Percentiles rank a stretch among this genome's conserved stretches.
Evolutionary conservation across 2,329 filamentous ascomycete species (phyloP).

Genomic region (Fusarium duplospermum): DNA sequence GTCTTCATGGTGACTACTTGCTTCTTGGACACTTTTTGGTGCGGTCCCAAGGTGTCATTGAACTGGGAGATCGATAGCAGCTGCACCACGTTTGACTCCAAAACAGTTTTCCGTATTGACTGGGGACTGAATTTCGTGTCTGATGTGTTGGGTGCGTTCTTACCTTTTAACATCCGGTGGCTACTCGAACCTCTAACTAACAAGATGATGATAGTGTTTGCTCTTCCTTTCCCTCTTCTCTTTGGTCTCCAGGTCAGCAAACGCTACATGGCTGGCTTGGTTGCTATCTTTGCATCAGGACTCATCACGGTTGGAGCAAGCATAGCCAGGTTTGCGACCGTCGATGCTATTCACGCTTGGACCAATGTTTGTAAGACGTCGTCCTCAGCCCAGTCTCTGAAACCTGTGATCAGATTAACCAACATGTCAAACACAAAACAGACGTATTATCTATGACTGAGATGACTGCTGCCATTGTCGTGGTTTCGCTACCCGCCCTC

Average conservation of each 20-base stretch:
- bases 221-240: slow-evolving; percentile 30
- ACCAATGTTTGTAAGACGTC: slow-evolving; percentile 38
- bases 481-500: slow-evolving; percentile 34
- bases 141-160: slow-evolving; percentile 24
- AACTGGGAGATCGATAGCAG: slow-evolving; percentile 42
- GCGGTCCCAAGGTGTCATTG: slow-evolving; percentile 42
- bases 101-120: slow-evolving; percentile 43
- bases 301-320: slow-evolving; percentile 36
- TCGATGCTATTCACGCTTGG: slow-evolving; percentile 39
- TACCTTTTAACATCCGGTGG: neutral
- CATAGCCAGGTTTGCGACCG: slow-evolving; percentile 30
- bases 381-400: neutral
- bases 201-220: slow-evolving; percentile 13
- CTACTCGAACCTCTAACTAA: neutral
- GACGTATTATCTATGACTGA: slow-evolving; percentile 39
- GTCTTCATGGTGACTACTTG: slow-evolving; percentile 40
- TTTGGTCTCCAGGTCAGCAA: slow-evolving; percentile 28
- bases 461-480: slow-evolving; percentile 31
- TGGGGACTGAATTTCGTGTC: slow-evolving; percentile 45
- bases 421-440: neutral
- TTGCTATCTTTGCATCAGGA: slow-evolving; percentile 33
- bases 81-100: slow-evolving; percentile 44
- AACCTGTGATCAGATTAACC: neutral
- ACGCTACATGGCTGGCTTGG: slow-evolving; percentile 27
- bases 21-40: slow-evolving; percentile 48